phyloP scores from a whole-genome alignment of 306 rosid genomes.

The Citrullus amarus region DNA sequence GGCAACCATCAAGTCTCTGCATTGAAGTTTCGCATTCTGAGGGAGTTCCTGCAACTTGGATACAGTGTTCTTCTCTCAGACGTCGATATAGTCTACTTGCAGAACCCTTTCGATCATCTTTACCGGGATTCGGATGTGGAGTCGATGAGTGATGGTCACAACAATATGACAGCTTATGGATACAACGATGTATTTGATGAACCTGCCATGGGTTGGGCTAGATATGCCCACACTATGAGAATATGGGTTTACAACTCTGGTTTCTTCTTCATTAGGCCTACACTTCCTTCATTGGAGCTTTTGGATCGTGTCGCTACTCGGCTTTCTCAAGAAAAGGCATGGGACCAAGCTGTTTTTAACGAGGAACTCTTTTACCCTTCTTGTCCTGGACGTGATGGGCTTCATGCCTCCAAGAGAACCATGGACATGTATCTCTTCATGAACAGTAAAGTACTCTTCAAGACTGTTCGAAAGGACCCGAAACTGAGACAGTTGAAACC shows the following conservation, averaged over 20 bases:
- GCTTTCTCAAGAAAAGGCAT: slow-evolving; percentile 45
- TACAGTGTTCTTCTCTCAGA: slow-evolving; percentile 78
- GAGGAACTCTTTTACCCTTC: slow-evolving; percentile 82
- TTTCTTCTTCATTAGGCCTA: slow-evolving; percentile 76
- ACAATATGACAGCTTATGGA: slow-evolving; percentile 72
- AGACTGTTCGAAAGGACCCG: slow-evolving; percentile 65
- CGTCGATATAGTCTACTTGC: slow-evolving; percentile 75
- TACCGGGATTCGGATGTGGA: slow-evolving; percentile 84
- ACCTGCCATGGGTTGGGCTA: slow-evolving; percentile 90
- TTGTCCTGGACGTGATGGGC: slow-evolving; percentile 67
- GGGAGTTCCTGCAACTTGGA: slow-evolving; percentile 81
- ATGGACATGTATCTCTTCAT: slow-evolving; percentile 77
- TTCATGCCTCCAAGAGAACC: slow-evolving; percentile 79
- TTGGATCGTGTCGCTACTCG: slow-evolving; percentile 68
- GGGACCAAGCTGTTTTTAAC: slow-evolving; percentile 94
- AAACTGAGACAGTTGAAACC: slow-evolving; percentile 65
- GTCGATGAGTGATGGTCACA: slow-evolving; percentile 87
- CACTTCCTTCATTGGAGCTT: slow-evolving; percentile 80
- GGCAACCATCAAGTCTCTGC: slow-evolving; percentile 79
- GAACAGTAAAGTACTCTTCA: slow-evolving; percentile 90
- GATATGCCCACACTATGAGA: slow-evolving; percentile 87
- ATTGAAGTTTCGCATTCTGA: slow-evolving; percentile 62
- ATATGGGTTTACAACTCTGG: slow-evolving; percentile 95
- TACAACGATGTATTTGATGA: slow-evolving; percentile 80
- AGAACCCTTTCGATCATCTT: slow-evolving; percentile 76